A percentile compares a stretch with the other conserved stretches of the same genome.
These are phyloP conservation scores for Boletus insuetus DNA, from an alignment of 768 basidiomycete species.

Conservation along the genomic window DNA sequence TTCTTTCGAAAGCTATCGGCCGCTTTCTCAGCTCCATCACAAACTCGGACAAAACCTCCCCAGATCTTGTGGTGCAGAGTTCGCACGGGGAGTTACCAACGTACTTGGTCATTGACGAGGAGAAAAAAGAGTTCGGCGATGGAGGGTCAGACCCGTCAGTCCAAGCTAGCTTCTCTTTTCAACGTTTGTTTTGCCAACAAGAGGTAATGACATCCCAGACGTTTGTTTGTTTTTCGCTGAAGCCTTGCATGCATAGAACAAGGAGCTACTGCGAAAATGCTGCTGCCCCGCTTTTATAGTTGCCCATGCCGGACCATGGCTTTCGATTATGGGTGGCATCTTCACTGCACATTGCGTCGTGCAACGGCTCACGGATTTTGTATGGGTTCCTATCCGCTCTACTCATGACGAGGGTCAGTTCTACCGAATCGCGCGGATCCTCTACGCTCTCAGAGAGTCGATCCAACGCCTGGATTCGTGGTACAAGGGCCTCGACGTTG, in stretches of 20 bases:
- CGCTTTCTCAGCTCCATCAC: not conserved
- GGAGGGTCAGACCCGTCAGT: conserved; percentile 28
- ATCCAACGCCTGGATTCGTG: conserved; percentile 12
- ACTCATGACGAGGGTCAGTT: conserved; percentile 13
- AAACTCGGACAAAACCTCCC: not conserved
- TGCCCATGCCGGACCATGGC: conserved; percentile 18
- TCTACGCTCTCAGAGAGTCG: conserved; percentile 23
- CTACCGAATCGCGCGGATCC: conserved; percentile 13
- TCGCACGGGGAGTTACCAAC: not conserved
- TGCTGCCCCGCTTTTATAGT: conserved; percentile 33
- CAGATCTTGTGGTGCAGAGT: not conserved
- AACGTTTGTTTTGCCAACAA: conserved; percentile 5
- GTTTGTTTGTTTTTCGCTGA: not conserved
- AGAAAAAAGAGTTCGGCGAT: conserved; percentile 15
- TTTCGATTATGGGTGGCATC: conserved; percentile 34
- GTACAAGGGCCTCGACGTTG: conserved; percentile 10
- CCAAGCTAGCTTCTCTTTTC: conserved; percentile 30
- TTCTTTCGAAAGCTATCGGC: not conserved
- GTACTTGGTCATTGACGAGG: conserved; percentile 19
- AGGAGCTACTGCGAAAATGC: conserved; percentile 7
- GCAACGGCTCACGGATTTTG: conserved; percentile 34
- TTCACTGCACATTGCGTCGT: conserved; percentile 27
- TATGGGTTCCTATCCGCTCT: conserved; percentile 25
- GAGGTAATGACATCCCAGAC: not conserved
- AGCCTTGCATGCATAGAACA: conserved; percentile 3